Evolutionary conservation across 2,329 filamentous ascomycete genomes (phyloP), one percentile per base, ranked within the genome.

Genomic region (Berkeleyomyces rouxiae): DNA sequence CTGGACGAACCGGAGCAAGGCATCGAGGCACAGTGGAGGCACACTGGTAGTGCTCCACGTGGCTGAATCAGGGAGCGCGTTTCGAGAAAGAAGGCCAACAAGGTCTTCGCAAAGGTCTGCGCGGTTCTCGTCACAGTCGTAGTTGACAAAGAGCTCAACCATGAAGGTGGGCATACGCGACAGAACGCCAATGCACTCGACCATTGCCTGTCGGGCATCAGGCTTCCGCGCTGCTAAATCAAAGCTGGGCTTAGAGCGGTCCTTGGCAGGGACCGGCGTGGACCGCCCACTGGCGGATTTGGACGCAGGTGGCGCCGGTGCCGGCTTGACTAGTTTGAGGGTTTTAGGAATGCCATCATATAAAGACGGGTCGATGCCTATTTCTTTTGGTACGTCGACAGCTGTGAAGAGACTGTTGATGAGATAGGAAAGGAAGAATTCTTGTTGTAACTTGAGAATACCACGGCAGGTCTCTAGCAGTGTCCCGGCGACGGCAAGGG

Each of bases 31-130:
- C 2, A 99, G 77, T 0, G 93, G 93, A 13, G 93, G 93, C 1
- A 99, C 95, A 70, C 95, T 99, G 4, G 92, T 96, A 9, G 93
- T 99, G 72, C 95, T 99, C 93, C 93, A 99, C 4, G 91, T 96
- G 4, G 92, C 93, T 7, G 93, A 96, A 72, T 99, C 93, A 0
- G 93, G 95, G 67, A 99, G 87, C 1, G 93, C 93, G 71, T 96
- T 99, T 64, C 93, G 83, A 23, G 93, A 92, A 13, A 99, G 77
- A 42, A 99, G 79, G 0, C 93, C 92, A 65, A 99, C 84, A 81
- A 97, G 87, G 70, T 99, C 95, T 75, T 96, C 88, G 70, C 93
- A 99, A 4, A 99, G 76, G 74, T 99, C 93, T 60, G 85, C 86
- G 59, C 91, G 83, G 70, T 99, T 89, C 61, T 90, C 85, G 70